Base-by-base conservation (phyloP, 1,139 yeast species). In the Saccharomyces hybrid region DNA sequence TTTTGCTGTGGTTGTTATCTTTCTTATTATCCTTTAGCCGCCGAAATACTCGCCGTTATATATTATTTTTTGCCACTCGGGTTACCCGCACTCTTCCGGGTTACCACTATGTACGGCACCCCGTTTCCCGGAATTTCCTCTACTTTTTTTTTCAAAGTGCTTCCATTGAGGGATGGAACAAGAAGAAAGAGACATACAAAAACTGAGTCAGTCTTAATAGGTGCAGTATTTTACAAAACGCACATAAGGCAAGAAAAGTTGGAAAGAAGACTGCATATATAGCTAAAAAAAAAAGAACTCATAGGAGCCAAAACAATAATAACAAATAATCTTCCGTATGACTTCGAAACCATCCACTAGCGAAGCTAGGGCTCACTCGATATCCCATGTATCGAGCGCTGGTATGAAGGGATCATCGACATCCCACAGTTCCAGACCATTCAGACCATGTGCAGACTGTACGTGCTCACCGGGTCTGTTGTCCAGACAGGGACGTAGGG, bases 391-490 rank as follows among this genome's bases (percentile, higher is more conserved):
- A 34, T 16, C 42, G 9, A 19, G 42, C 42, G 16, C 11, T 21
- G 19, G 21, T 9, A 34, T 34, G 42, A 34, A 11, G 9, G 21
- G 21, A 16, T 8, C 42, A 14, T 34, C 42, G 42, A 8, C 42
- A 14, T 14, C 42, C 8, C 21, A 34, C 42, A 34, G 42, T 11
- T 12, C 42, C 21, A 34, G 42, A 7, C 42, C 42, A 7, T 63
- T 65, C 27, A 73, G 79, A 64, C 78, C 79, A 8, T 86, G 95
- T 69, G 77, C 80, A 52, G 83, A 86, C 71, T 86, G 95, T 72
- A 85, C 89, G 1, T 87, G 95, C 68, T 84, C 91, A 0, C 93
- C 93, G 7, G 95, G 95, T 6, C 73, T 86, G 52, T 71, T 86
- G 53, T 83, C 89, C 19, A 77, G 95, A 64, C 81, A 79, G 56